Evolutionary conservation across 331 rosid genomes (phyloP), one percentile per base, ranked within the genome.

Genomic region (Phaseolus coccineus): DNA sequence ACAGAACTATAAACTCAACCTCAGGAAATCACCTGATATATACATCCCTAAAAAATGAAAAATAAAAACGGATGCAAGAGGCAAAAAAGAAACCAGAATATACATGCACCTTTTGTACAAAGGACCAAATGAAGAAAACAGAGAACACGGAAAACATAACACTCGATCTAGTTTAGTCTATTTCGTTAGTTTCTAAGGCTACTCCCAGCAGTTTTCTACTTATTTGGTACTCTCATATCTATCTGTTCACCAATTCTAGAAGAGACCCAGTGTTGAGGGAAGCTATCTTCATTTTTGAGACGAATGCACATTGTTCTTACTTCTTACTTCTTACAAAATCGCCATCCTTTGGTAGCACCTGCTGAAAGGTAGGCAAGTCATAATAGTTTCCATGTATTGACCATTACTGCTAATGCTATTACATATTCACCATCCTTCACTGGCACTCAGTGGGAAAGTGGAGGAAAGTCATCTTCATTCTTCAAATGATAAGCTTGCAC

Each of bases 381-480:
- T 62, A 71, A 65, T 67, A 73, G 77, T 82, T 73, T 75, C 89
- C 86, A 59, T 82, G 83, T 74, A 84, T 77, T 77, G 85, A 85
- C 74, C 87, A 71, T 85, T 78, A 81, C 81, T 74, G 63, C 79
- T 82, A 82, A 50, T 73, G 87, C 87, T 77, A 73, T 69, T 58
- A 80, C 81, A 70, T 67, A 87, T 52, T 80, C 84, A 67, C 82
- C 87, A 64, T 84, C 87, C 71, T 77, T 85, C 86, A 74, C 73
- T 47, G 65, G 74, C 85, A 87, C 87, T 87, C 84, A 87, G 51
- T 77, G 77, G 77, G 88, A 85, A 78, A 92, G 97, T 12, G 91
- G 97, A 71, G 97, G 97, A 35, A 92, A 92, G 77, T 92, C 97
- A 63, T 87, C 96, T 76, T 92, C 92, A 73, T 92, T 79, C 88